Evolutionary conservation across 2,329 filamentous ascomycete genomes (phyloP), one percentile per base, ranked within the genome.

Genomic region (Chaetoscypha palmicola): DNA sequence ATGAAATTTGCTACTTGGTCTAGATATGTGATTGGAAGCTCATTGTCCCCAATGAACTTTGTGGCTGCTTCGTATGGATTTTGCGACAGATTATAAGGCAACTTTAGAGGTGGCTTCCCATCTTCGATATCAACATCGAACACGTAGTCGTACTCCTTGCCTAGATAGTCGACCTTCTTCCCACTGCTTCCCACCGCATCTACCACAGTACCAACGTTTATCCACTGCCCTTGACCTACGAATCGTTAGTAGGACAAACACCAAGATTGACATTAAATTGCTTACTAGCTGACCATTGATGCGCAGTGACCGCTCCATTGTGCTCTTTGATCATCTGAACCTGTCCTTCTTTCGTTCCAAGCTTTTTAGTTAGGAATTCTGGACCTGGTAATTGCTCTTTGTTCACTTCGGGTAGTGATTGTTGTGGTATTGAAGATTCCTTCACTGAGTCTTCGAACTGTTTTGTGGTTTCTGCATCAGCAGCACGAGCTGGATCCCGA

Each of bases 61-160:
- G 84, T 87, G 0, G 92, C 91, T 2, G 84, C 83, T 56, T 95
- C 86, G 63, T 94, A 97, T 0, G 89, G 87, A 55, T 96, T 96
- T 61, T 96, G 84, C 1, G 85, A 88, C 10, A 91, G 73, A 62
- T 97, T 96, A 66, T 86, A 97, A 0, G 91, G 89, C n/a, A 97
- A 73, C 64, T 96, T 96, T 35, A 97, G 71, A 0, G 91, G 80
- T 10, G 91, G 90, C 59, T 94, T 91, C 41, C 89, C 91, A 58
- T 96, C 91, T 62, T 95, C 87, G 50, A 96, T 94, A 57, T 95
- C 90, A 20, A 96, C 90, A 59, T 96, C 90, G 55, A 97, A 97
- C 7, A 98, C 90, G 58, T 84, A 96, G 61, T 98, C 92, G 62
- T 94, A 98, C 49, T 91, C 86, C 60, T 94, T 79, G 23, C 91